Base-by-base conservation (phyloP, 1,284 basidiomycete genomes). In the Malassezia equina region DNA sequence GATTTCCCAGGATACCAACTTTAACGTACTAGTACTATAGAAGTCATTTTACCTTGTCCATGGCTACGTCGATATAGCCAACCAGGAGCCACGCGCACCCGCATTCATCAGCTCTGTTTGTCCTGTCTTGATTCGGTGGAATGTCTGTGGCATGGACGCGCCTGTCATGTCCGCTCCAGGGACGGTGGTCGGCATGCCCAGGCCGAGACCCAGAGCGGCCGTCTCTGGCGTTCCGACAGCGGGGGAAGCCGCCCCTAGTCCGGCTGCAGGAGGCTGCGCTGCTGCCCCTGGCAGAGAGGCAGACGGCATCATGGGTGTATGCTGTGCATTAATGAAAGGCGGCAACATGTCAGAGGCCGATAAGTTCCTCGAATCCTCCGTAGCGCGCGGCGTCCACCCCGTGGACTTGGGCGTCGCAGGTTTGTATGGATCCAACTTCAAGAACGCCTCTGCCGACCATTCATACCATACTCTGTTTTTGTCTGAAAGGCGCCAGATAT, bases 401-500 rank as follows among this genome's bases (percentile, higher is more conserved):
- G 21, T 39, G 17, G 40, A 25, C 17, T 33, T 31, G 13, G 23
- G 12, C 41, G 51, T 29, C 19, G 32, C 43, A 3, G 27, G 27
- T 27, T 28, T 2, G 42, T 40, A 21, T 21, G 48, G 29, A 46
- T 70, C 61, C 29, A 77, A 59, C 5, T 84, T 82, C 36, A 96
- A 78, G 78, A 87, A 96, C 3, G 85, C 84, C 69, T 96, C 90
- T 0, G 89, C 90, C 67, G 85, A 84, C 94, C 94, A 99, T 76
- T 98, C 94, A 77, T 96, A 98, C 94, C 94, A 99, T 7, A 99
- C 89, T 66, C 86, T 83, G 28, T 84, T 81, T 58, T 84, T 64
- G 12, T 63, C 59, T 1, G 90, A 90, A 55, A 95, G 77, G 27
- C 94, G 83, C 93, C 94, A 99, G 48, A 99, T 82, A 49, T 87